A percentile compares a stretch with the other conserved stretches of the same genome.
Conservation (phyloP, 257 asterid species). For the Handroanthus guayacan region DNA sequence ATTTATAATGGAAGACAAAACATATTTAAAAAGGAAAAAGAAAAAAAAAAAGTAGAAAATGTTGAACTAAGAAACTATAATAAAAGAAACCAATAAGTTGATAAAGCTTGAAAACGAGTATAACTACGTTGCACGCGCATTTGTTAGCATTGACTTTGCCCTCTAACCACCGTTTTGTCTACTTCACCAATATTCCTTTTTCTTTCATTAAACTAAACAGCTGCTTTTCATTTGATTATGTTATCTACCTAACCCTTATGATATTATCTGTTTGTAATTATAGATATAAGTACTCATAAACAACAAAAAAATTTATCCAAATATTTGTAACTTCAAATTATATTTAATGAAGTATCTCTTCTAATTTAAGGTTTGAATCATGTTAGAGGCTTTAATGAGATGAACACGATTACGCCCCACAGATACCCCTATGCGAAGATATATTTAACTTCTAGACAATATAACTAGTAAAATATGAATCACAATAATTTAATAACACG, state of each 20-base stretch:
- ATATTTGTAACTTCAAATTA: no score
- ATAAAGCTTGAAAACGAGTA: neutral
- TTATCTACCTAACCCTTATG: constrained; percentile 7
- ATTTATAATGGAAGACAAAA: neutral
- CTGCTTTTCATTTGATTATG: constrained; percentile 21
- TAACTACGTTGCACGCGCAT: neutral
- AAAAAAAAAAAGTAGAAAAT: neutral
- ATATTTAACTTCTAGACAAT: no score
- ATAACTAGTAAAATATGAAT: no score
- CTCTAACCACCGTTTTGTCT: neutral
- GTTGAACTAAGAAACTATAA: neutral
- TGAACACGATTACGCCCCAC: no score
- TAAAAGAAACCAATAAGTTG: neutral
- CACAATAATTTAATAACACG: no score
- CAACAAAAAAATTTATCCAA: no score
- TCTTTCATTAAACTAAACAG: neutral
- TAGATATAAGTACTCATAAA: constrained; percentile 9
- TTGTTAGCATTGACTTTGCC: neutral
- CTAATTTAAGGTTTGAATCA: no score
- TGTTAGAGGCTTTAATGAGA: no score
- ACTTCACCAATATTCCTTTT: neutral
- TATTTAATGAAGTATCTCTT: no score
- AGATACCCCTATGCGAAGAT: no score
- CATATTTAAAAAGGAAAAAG: neutral
- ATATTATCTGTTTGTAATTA: neutral